These are phyloP conservation scores for Penicillium occitanis DNA, from an alignment of 2,329 filamentous ascomycete genomes.

Conservation along the genomic window DNA sequence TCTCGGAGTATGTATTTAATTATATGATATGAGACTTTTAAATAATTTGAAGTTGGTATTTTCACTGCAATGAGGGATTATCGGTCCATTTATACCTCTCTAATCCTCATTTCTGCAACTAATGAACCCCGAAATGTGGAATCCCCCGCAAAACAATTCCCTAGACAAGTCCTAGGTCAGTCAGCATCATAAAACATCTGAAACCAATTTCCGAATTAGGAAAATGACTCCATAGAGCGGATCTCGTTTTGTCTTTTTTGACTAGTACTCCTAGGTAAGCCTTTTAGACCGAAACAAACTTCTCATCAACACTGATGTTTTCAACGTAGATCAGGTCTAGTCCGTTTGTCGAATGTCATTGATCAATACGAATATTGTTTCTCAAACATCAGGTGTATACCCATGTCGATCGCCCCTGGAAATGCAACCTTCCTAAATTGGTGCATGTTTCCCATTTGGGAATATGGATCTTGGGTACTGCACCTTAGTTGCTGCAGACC, in stretches of 20 bases:
- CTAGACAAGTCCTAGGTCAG: neutral
- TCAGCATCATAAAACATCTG: neutral
- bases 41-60: neutral
- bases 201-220: neutral
- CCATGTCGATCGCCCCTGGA: constrained; percentile 1
- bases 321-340: neutral
- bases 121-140: neutral
- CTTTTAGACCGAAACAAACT: neutral
- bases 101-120: neutral
- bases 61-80: neutral
- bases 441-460: neutral
- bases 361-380: neutral
- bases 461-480: constrained; percentile 12
- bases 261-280: neutral
- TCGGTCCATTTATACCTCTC: neutral
- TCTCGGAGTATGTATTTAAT: neutral
- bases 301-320: too few relatives aligned
- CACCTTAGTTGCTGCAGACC: neutral
- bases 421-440: constrained; percentile 9
- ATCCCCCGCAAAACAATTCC: neutral
- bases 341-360: neutral
- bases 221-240: neutral
- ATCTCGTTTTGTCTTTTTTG: neutral
- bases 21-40: neutral
- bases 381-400: neutral